Conservation (phyloP, 192 early-diverging fungal genomes). For the Diversispora epigaea region DNA sequence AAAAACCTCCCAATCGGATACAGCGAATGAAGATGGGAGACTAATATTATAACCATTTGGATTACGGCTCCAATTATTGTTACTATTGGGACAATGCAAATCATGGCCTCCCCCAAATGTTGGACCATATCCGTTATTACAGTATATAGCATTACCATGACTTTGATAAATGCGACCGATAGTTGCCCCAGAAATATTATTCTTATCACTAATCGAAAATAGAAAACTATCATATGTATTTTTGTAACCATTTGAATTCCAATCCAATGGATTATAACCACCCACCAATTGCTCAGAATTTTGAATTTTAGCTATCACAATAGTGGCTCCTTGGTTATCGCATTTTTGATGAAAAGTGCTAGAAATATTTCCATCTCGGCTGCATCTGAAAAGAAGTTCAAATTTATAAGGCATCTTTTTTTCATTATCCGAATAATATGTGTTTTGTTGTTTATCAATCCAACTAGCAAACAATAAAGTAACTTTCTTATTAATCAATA, state of each 20-base stretch:
- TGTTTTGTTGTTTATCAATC: not conserved
- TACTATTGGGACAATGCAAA: too few species aligned
- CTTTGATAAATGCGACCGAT: not conserved
- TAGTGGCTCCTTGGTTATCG: not conserved
- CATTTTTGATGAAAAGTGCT: not conserved
- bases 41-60: not conserved
- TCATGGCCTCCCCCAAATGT: too few species aligned
- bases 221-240: not conserved
- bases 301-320: conserved; percentile 7
- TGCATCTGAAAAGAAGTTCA: not conserved
- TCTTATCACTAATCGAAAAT: not conserved
- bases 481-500: not conserved
- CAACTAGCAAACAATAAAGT: not conserved
- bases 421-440: not conserved
- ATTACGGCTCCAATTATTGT: too few species aligned
- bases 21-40: not conserved
- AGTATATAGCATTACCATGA: not conserved
- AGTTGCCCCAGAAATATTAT: too few species aligned
- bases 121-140: too few species aligned
- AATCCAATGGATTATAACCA: not conserved
- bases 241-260: not conserved
- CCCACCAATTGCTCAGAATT: not conserved
- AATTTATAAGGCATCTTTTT: not conserved
- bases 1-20: too few species aligned
- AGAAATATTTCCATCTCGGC: not conserved